A percentile compares a stretch with the other conserved stretches of the same genome.
Conservation (phyloP, 805 yeast genomes). For the Ascoidea rubescens region DNA sequence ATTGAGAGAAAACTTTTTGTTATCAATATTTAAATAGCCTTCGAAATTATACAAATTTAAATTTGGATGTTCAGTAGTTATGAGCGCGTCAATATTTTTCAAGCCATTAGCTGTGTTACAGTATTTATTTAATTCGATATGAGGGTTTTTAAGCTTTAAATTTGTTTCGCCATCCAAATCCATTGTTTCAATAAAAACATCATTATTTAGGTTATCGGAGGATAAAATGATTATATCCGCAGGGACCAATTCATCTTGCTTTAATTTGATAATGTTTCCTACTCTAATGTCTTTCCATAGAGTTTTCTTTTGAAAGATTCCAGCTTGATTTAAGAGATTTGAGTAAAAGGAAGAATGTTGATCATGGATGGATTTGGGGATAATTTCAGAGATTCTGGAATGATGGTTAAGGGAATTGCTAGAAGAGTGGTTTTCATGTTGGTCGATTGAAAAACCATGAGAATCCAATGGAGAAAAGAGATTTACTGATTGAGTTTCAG, state of each 20-base stretch:
- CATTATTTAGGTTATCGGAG: slow-evolving; percentile 45
- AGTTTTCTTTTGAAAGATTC: slow-evolving; percentile 20
- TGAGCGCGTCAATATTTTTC: slow-evolving; percentile 32
- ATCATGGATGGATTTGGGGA: slow-evolving; percentile 4
- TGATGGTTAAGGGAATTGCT: not conserved
- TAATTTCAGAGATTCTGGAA: slow-evolving; percentile 16
- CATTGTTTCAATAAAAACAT: slow-evolving; percentile 83
- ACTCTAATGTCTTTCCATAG: slow-evolving; percentile 72
- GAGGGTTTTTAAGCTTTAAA: slow-evolving; percentile 61
- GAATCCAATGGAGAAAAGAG: not conserved
- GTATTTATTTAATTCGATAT: slow-evolving; percentile 40
- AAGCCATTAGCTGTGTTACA: slow-evolving; percentile 38
- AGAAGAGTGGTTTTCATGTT: not conserved
- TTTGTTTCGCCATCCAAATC: slow-evolving; percentile 97
- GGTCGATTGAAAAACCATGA: too few species aligned
- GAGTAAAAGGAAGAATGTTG: slow-evolving; percentile 7
- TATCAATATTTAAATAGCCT: slow-evolving; percentile 41
- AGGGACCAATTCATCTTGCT: slow-evolving; percentile 85
- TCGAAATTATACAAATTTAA: slow-evolving; percentile 83
- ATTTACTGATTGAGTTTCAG: not conserved
- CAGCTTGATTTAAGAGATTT: slow-evolving; percentile 16
- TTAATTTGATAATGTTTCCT: slow-evolving; percentile 70
- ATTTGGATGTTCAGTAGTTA: slow-evolving; percentile 84
- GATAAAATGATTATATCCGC: slow-evolving; percentile 74
- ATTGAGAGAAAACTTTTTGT: slow-evolving; percentile 43